Evolutionary conservation across 2,329 filamentous ascomycete species (phyloP).

Genomic region (Gliomastix tumulicola): DNA sequence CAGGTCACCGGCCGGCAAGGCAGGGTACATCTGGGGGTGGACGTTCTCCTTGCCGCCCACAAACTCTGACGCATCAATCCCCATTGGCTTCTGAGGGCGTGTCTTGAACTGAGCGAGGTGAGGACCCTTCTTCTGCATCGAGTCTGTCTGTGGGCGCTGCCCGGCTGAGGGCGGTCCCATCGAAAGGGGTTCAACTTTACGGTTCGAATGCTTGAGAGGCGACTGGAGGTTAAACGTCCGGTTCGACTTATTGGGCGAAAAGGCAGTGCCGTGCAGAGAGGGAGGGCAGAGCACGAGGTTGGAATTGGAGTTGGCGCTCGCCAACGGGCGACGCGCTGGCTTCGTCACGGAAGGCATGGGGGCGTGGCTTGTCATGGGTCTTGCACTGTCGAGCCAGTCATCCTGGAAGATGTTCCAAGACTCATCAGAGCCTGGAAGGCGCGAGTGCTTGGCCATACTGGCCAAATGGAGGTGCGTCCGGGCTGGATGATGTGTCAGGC

Average conservation of each 20-base stretch:
- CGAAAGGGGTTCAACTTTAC: constrained; percentile 57
- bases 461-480: too few relatives aligned
- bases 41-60: constrained; percentile 49
- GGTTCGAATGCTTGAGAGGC: constrained; percentile 42
- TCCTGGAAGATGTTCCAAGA: constrained; percentile 47
- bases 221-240: constrained; percentile 55
- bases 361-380: constrained; percentile 46
- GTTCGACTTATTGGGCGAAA: constrained; percentile 64
- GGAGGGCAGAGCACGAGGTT: constrained; percentile 64
- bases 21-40: constrained; percentile 42
- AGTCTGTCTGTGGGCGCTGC: constrained; percentile 52
- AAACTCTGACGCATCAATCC: too few relatives aligned
- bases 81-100: constrained; percentile 41
- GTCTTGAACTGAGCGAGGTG: constrained; percentile 54
- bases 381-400: constrained; percentile 35
- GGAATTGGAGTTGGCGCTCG: constrained; percentile 49
- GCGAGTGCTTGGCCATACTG: constrained; percentile 47
- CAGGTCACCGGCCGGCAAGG: constrained; percentile 37
- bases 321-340: constrained; percentile 38
- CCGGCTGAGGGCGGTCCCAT: constrained; percentile 57
- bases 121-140: constrained; percentile 66
- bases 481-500: too few relatives aligned
- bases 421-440: constrained; percentile 36
- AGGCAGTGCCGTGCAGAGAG: constrained; percentile 18
- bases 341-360: constrained; percentile 47